A percentile compares a stretch with the other conserved stretches of the same genome.
These are phyloP conservation scores for Trifolium fragiferum DNA, from an alignment of 306 rosid species.

Conservation along the genomic window DNA sequence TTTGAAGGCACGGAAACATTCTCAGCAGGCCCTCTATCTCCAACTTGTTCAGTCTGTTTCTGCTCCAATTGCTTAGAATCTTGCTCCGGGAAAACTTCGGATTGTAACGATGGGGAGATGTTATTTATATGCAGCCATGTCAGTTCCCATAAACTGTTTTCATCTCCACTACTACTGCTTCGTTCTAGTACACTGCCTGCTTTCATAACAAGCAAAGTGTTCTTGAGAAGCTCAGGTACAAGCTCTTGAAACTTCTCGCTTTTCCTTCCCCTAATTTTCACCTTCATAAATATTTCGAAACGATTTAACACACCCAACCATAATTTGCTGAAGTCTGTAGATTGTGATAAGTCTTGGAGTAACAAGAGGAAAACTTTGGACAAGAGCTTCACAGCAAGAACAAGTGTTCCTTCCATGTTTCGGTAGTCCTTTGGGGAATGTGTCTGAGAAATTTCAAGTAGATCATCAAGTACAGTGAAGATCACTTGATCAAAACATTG, in stretches of 20 bases:
- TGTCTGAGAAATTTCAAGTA: conserved; percentile 76
- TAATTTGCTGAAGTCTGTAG: conserved; percentile 71
- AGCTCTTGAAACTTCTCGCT: conserved; percentile 86
- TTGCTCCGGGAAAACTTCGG: conserved; percentile 82
- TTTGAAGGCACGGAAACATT: conserved; percentile 46
- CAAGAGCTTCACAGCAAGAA: conserved; percentile 82
- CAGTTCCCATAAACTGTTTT: conserved; percentile 79
- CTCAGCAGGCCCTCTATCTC: conserved; percentile 51
- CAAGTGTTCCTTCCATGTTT: conserved; percentile 93
- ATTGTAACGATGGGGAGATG: conserved; percentile 70
- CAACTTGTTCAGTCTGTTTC: conserved; percentile 53
- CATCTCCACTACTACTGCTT: conserved; percentile 66
- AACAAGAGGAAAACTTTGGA: conserved; percentile 80
- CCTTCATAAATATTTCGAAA: conserved; percentile 74
- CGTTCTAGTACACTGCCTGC: conserved; percentile 55
- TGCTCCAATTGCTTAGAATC: conserved; percentile 52
- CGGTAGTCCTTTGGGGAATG: conserved; percentile 79
- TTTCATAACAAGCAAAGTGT: conserved; percentile 84
- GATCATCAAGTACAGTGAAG: conserved; percentile 83
- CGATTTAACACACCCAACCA: conserved; percentile 82
- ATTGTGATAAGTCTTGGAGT: conserved; percentile 66
- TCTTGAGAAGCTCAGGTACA: conserved; percentile 90
- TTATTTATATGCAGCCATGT: conserved; percentile 83
- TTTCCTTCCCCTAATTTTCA: conserved; percentile 76
- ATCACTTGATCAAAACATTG: conserved; percentile 85